Percentiles rank a stretch among this genome's conserved stretches.
Conservation (phyloP, 805 yeast species). For the Pichia occidentalis region DNA sequence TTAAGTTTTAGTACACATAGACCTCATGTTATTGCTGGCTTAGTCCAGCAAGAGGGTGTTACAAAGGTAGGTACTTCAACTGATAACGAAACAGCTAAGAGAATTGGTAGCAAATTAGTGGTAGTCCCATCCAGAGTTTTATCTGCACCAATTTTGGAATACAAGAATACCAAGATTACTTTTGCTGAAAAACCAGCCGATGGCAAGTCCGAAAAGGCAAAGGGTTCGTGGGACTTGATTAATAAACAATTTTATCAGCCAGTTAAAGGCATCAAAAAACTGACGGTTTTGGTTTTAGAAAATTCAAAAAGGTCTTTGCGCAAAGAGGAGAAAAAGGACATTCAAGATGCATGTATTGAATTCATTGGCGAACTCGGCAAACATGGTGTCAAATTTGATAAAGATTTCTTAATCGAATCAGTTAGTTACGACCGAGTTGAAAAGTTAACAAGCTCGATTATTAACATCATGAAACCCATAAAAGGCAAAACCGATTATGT, state of each 20-base stretch:
- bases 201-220: conserved; percentile 20
- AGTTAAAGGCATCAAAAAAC: conserved; percentile 13
- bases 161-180: conserved; percentile 15
- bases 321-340: conserved; percentile 11
- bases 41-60: conserved; percentile 25
- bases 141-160: conserved; percentile 19
- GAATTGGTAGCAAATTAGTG: conserved; percentile 21
- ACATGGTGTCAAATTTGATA: conserved; percentile 19
- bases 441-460: conserved; percentile 12
- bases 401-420: conserved; percentile 6
- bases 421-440: conserved; percentile 13
- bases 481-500: conserved; percentile 20
- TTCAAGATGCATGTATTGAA: conserved; percentile 16
- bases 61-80: conserved; percentile 14
- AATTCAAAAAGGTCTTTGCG: conserved; percentile 16
- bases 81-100: conserved; percentile 12
- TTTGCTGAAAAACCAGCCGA: conserved; percentile 19
- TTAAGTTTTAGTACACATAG: conserved; percentile 25
- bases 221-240: conserved; percentile 22
- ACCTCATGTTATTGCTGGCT: conserved; percentile 25
- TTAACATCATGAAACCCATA: conserved; percentile 13
- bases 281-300: conserved; percentile 16
- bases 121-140: conserved; percentile 28
- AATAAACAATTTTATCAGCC: conserved; percentile 17
- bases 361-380: conserved; percentile 16